Base-by-base conservation (phyloP, 495 filamentous ascomycete species). In the Clavariopsis aquatica region DNA sequence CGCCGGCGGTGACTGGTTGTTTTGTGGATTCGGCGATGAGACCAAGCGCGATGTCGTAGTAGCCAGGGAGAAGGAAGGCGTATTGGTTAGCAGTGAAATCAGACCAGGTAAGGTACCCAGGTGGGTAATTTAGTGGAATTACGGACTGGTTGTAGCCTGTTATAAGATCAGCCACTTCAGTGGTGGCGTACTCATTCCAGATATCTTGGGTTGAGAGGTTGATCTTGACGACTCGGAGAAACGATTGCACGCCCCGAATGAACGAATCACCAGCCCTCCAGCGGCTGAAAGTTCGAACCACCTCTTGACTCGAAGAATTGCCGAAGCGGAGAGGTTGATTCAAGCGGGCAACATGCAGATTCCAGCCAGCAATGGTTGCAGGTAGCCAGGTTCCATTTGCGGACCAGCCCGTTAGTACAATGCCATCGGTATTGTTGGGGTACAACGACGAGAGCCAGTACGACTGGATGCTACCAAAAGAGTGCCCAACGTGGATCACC, bases 401-500 rank as follows among this genome's bases (percentile, higher is more conserved):
- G 17, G 79, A 77, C 69, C 80, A 89, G 9, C 86, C 85, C 4
- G 83, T 85, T 24, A 89, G 76, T 36, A 85, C 72, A 24, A 86
- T 72, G 6, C 78, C 84, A 68, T 87, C 83, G 1, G 80, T 81
- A 62, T 81, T 73, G 46, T 72, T 68, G 1, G 85, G 85, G 62
- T 85, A 77, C 54, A 72, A 71, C 8, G 77, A 74, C 6, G 77
- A 75, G 22, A 87, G 70, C 36, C 71, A 69, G 67, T 80, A 79
- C 23, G 74, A 76, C 26, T 79, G 73, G 13, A 79, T 52, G 1
- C 80, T 81, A 52, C 82, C 82, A 68, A 78, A 83, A 20, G 74
- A 78, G 73, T 85, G 83, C 26, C 86, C 86, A 7, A 84, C 81
- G 61, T 87, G 81, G 17, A 83, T 77, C 53, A 86, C 64, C 57